phyloP scores from a whole-genome alignment of 345 rosid species.

The Melaleuca alternifolia region DNA sequence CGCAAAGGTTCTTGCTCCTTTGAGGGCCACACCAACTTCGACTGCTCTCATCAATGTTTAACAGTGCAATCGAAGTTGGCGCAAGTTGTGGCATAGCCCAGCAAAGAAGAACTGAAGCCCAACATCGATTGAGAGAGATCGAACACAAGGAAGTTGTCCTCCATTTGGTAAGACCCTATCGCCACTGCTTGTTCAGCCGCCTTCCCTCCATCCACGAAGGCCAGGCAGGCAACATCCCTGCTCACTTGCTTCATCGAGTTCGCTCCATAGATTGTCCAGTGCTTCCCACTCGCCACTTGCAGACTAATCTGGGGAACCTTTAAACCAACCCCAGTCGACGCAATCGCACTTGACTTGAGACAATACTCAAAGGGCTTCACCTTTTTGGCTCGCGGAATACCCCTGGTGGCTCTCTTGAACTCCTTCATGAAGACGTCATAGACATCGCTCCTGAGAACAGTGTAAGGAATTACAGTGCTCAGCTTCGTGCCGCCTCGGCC shows the following conservation, averaged over 20 bases:
- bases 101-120: constrained; percentile 20
- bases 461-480: constrained; percentile 16
- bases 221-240: constrained; percentile 22
- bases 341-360: constrained; percentile 3
- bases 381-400: constrained; percentile 12
- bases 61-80: neutral
- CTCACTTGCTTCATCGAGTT: constrained; percentile 26
- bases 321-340: neutral
- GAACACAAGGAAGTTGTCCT: constrained; percentile 25
- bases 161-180: constrained; percentile 31
- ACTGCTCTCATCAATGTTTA: neutral
- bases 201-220: constrained; percentile 23
- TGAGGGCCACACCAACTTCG: neutral
- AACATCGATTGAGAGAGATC: constrained; percentile 15
- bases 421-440: constrained; percentile 9
- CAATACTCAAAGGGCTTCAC: constrained; percentile 23
- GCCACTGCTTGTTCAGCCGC: constrained; percentile 15
- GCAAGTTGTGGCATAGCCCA: neutral
- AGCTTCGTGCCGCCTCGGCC: constrained; percentile 20
- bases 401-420: neutral
- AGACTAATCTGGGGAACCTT: constrained; percentile 19
- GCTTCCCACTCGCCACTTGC: constrained; percentile 7
- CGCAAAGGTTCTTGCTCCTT: neutral
- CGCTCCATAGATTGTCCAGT: constrained; percentile 18
- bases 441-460: constrained; percentile 14